Evolutionary conservation across 495 filamentous ascomycete genomes (phyloP), one percentile per base, ranked within the genome.

Genomic region (Neurospora cerealis): DNA sequence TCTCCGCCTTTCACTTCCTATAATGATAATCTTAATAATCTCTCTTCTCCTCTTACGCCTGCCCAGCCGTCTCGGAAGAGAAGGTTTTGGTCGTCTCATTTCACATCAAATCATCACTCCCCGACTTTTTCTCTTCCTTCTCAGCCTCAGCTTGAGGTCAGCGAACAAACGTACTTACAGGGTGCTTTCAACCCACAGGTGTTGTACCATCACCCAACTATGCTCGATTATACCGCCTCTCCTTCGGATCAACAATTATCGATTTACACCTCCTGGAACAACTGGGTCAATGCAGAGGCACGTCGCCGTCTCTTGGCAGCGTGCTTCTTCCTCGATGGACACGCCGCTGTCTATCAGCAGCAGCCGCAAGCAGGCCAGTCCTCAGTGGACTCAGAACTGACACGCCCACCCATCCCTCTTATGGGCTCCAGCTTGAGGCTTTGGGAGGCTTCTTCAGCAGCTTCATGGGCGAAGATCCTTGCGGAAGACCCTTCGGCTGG

Each of bases 301-400:
- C 80, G 78, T 74, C 85, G 84, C n/a, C 83, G 87, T 42, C 82
- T 88, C 70, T 77, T 87, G 21, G 80, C 83, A 62, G 82, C 81
- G 11, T 89, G 85, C 78, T 85, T 87, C 79, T 77, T 86, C 75
- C 79, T 84, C 72, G 86, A 89, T 78, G 80, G 85, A 21, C 87
- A 87, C 72, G 79, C 85, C 71, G 81, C 85, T 69, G 79, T 83
- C 72, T 87, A 83, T 73, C 83, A 87, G 72, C 84, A 87, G 78
- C 83, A 85, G 72, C 73, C 75, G n/a, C 80, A 80, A 10, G 79
- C 76, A 10, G 79, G 80, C 69, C 78, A 82, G 69, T 73, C 73
- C 75, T 76, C 79, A 69, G 72, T 76, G 66, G 75, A 62, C 70
- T 78, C 78, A 69, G 72, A 73, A 74, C 76, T 75, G 21, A 73